Conservation (phyloP, 306 rosid species). For the barrel medic (Medicago truncatula) region MtrunA17r5.0-ANR NC_053049.1:37322501-37323000, state of each 20-base stretch:
- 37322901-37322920: too few relatives aligned
- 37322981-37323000: too few relatives aligned
- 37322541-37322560: conserved; percentile 39
- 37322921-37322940: too few relatives aligned
- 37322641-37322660: conserved; percentile 47
- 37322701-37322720: conserved; percentile 74
- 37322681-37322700: conserved; percentile 62
- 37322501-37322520: conserved; percentile 56
- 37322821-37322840: conserved; percentile 44
- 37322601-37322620: conserved; percentile 27
- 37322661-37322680: conserved; percentile 70
- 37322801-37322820: conserved; percentile 55
- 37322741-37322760: conserved; percentile 26
- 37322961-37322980: too few relatives aligned
- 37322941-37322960: too few relatives aligned
- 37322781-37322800: conserved; percentile 57
- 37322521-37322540: conserved; percentile 56
- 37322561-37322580: conserved; percentile 45
- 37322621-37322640: conserved; percentile 36
- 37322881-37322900: too few relatives aligned
- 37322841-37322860: too few relatives aligned
- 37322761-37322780: conserved; percentile 57
- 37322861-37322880: too few relatives aligned
- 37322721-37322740: conserved; percentile 50
- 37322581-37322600: conserved; percentile 28